Percentiles rank a stretch among this genome's conserved stretches.
These are phyloP conservation scores for Calonectria hongkongensis DNA, from an alignment of 2,329 filamentous ascomycete genomes.

Conservation along the genomic window DNA sequence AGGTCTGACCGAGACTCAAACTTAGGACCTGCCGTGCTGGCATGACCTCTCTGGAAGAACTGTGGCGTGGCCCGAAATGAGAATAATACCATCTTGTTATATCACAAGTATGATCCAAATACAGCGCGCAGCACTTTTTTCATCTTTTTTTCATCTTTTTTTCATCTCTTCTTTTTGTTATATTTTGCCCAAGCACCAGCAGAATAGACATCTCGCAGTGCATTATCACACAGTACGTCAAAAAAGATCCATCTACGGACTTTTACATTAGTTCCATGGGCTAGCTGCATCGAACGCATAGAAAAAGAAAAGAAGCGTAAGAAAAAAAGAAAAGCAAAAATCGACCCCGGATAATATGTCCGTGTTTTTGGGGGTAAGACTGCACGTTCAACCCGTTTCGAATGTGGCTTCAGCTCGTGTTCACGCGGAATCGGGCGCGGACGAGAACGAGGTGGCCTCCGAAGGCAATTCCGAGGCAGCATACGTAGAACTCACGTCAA, in stretches of 20 bases:
- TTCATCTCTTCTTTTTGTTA: no score
- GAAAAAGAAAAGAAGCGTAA: not conserved
- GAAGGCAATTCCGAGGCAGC: not conserved
- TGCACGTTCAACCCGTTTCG: not conserved
- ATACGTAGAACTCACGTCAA: not conserved
- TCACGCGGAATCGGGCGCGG: not conserved
- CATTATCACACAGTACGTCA: not conserved
- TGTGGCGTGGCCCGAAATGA: slow-evolving; percentile 3
- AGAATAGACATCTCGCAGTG: not conserved
- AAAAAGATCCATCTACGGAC: not conserved
- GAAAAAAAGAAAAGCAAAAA: not conserved
- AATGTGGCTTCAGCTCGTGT: not conserved
- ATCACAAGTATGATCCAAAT: slow-evolving; percentile 5
- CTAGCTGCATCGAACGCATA: not conserved
- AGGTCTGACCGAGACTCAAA: slow-evolving; percentile 9
- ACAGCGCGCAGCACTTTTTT: not conserved
- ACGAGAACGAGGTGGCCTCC: not conserved
- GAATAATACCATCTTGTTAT: slow-evolving; percentile 15
- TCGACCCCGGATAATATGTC: not conserved
- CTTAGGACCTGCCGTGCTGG: slow-evolving; percentile 1
- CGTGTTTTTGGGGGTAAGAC: not conserved
- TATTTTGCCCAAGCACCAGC: no score
- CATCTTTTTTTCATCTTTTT: slow-evolving; percentile 12
- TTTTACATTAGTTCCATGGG: not conserved
- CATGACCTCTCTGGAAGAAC: slow-evolving; percentile 12